Evolutionary conservation across 208 protist genomes (phyloP).

Genomic region (Leptomonas seymouri): DNA sequence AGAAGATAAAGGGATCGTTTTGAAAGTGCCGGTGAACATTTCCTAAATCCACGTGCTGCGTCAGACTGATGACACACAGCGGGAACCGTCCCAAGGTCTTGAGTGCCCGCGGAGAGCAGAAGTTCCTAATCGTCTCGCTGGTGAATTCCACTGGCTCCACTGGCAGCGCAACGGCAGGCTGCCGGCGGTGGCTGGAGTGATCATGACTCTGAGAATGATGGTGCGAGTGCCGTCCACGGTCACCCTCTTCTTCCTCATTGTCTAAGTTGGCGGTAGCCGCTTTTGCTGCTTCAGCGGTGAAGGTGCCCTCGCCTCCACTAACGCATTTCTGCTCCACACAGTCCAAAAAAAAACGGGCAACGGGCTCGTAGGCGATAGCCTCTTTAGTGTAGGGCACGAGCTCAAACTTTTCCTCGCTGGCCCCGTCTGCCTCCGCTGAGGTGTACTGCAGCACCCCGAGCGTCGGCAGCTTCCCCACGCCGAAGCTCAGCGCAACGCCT

Average conservation of each 20-base stretch:
- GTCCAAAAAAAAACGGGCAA: conserved; percentile 70
- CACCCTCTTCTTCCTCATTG: conserved; percentile 4
- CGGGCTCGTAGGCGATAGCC: conserved; percentile 64
- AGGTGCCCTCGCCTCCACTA: not conserved
- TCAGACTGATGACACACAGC: conserved; percentile 59
- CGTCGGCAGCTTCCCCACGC: conserved; percentile 51
- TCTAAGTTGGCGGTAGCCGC: conserved; percentile 5
- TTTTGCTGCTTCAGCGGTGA: not conserved
- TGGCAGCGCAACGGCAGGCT: conserved; percentile 26
- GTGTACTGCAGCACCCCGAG: conserved; percentile 54
- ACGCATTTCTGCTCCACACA: conserved; percentile 22
- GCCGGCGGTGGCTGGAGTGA: not conserved
- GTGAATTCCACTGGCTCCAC: conserved; percentile 34
- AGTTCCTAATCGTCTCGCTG: conserved; percentile 30
- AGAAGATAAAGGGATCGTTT: conserved; percentile 75
- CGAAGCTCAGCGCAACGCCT: conserved; percentile 41
- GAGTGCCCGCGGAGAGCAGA: conserved; percentile 47
- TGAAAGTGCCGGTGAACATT: conserved; percentile 38
- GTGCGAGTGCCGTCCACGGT: not conserved
- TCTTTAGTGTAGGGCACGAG: conserved; percentile 44
- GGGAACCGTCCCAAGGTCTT: conserved; percentile 31
- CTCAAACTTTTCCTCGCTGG: conserved; percentile 31
- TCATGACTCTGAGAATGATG: not conserved
- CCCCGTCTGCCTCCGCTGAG: not conserved
- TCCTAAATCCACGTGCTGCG: conserved; percentile 33